Conservation (phyloP, 106 monocot genomes). For the Cymbidium sinense region DNA sequence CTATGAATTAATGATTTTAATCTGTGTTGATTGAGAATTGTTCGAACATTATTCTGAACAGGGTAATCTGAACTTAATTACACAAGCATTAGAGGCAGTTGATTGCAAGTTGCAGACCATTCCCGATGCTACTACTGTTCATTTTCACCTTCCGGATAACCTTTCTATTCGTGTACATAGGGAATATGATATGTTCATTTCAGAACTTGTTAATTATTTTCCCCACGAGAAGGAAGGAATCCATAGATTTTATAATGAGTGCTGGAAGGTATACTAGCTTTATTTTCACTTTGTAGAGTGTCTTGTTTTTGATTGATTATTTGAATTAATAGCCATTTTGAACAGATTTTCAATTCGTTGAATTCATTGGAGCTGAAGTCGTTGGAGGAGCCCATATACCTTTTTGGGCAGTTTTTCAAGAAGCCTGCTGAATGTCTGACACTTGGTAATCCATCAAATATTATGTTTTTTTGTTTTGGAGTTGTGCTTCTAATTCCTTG, state of each 20-base stretch:
- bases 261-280: slow-evolving; percentile 73
- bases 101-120: slow-evolving; percentile 66
- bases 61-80: slow-evolving; percentile 96
- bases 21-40: not conserved
- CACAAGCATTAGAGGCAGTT: slow-evolving; percentile 81
- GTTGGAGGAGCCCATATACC: slow-evolving; percentile 92
- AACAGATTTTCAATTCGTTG: slow-evolving; percentile 83
- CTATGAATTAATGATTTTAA: not conserved
- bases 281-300: slow-evolving; percentile 2
- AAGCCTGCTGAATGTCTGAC: slow-evolving; percentile 93
- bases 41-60: slow-evolving; percentile 13
- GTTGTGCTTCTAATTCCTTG: not conserved
- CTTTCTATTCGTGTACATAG: slow-evolving; percentile 79
- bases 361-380: slow-evolving; percentile 96
- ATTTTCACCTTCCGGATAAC: slow-evolving; percentile 77
- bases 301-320: not conserved
- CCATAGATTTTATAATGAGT: slow-evolving; percentile 67
- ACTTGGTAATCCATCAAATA: slow-evolving; percentile 51
- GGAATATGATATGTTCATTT: slow-evolving; percentile 56
- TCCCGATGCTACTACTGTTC: slow-evolving; percentile 92
- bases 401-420: slow-evolving; percentile 94
- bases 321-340: not conserved
- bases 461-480: not conserved
- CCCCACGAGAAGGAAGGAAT: slow-evolving; percentile 92
- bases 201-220: slow-evolving; percentile 63